Percentiles rank a stretch among this genome's conserved stretches.
These are phyloP conservation scores for Heimioporus sp. DNA, from an alignment of 768 basidiomycete genomes.

Conservation along the genomic window DNA sequence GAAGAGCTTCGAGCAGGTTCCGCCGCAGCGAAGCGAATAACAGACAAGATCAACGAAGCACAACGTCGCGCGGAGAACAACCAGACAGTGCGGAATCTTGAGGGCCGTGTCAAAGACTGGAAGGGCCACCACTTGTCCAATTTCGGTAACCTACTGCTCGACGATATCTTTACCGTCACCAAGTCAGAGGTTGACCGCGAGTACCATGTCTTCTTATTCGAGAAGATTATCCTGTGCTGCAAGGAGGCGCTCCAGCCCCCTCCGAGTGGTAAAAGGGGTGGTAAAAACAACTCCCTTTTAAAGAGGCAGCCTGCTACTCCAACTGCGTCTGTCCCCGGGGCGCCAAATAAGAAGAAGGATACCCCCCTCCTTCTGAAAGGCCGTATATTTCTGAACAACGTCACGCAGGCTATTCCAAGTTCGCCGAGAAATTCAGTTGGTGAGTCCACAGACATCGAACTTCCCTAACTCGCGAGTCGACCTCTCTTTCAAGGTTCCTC, in stretches of 20 bases:
- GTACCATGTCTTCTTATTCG: conserved; percentile 98
- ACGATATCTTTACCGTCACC: conserved; percentile 94
- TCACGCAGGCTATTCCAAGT: conserved; percentile 73
- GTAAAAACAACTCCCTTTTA: conserved; percentile 85
- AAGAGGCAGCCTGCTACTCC: conserved; percentile 71
- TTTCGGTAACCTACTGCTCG: conserved; percentile 91
- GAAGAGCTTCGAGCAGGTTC: conserved; percentile 84
- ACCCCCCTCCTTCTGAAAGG: conserved; percentile 90
- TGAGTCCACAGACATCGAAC: conserved; percentile 36
- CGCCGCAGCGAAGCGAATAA: conserved; percentile 86
- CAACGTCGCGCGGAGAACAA: conserved; percentile 89
- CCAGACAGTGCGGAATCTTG: conserved; percentile 84
- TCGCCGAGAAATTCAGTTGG: conserved; percentile 58
- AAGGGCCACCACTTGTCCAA: conserved; percentile 95
- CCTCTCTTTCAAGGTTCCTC: conserved; percentile 38
- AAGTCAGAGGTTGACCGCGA: conserved; percentile 97
- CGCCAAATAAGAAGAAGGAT: conserved; percentile 66
- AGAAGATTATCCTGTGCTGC: conserved; percentile 98
- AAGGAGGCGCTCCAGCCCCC: conserved; percentile 75
- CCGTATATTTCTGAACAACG: conserved; percentile 95
- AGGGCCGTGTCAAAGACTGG: conserved; percentile 93
- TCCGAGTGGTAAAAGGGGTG: conserved; percentile 61
- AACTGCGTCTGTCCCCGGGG: conserved; percentile 46
- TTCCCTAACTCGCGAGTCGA: not conserved
- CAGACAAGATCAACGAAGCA: conserved; percentile 94